Evolutionary conservation across 768 basidiomycete species (phyloP).

Genomic region (Mycena indigotica): DNA sequence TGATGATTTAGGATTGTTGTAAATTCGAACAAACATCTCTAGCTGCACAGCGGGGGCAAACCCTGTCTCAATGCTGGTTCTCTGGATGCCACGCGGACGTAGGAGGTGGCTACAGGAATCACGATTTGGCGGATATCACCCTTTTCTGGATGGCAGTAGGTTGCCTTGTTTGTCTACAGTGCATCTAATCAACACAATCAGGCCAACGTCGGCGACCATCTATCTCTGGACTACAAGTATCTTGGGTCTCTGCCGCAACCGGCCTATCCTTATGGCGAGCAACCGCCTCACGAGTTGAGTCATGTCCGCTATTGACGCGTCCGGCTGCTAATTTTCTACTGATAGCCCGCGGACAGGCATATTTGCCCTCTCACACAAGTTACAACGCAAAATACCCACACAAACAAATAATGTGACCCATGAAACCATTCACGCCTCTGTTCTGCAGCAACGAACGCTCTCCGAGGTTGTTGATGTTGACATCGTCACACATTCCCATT

Average conservation of each 20-base stretch:
- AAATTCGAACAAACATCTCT: slow-evolving; percentile 62
- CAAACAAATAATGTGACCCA: slow-evolving; percentile 47
- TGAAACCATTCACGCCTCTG: slow-evolving; percentile 66
- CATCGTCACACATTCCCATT: slow-evolving; percentile 43
- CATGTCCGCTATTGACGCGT: neutral
- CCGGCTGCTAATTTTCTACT: slow-evolving; percentile 2
- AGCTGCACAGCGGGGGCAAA: slow-evolving; percentile 56
- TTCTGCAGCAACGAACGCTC: slow-evolving; percentile 45
- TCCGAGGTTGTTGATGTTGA: slow-evolving; percentile 35
- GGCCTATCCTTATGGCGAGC: slow-evolving; percentile 60
- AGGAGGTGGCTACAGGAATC: slow-evolving; percentile 66
- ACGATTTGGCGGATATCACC: slow-evolving; percentile 68
- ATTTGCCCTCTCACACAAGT: slow-evolving; percentile 47
- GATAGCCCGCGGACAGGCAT: slow-evolving; percentile 57
- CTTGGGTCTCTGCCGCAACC: slow-evolving; percentile 52
- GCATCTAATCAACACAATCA: too few relatives aligned
- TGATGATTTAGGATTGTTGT: slow-evolving; percentile 49
- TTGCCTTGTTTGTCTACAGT: neutral
- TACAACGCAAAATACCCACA: slow-evolving; percentile 52
- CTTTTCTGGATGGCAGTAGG: slow-evolving; percentile 31
- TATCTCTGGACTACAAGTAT: slow-evolving; percentile 61
- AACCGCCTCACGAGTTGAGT: slow-evolving; percentile 63
- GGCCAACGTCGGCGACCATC: slow-evolving; percentile 58
- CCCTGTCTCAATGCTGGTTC: slow-evolving; percentile 77
- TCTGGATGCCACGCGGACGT: slow-evolving; percentile 45